Evolutionary conservation across 768 basidiomycete genomes (phyloP).

Genomic region (Tephrocybe sp.): DNA sequence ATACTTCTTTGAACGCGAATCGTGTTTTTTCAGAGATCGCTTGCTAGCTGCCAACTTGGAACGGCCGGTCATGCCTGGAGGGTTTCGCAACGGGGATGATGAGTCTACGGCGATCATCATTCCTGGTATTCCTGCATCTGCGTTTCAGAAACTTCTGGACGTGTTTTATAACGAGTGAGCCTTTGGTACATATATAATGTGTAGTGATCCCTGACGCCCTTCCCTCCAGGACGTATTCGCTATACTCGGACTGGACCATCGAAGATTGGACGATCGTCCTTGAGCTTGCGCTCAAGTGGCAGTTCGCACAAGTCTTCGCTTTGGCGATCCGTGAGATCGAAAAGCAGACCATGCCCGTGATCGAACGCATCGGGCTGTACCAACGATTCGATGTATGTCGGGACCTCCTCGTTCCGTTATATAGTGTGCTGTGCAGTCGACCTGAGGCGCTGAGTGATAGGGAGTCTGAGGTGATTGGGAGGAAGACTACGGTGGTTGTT

Average conservation of each 20-base stretch:
- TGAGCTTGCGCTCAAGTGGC: slow-evolving; percentile 52
- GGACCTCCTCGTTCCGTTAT: too few relatives aligned
- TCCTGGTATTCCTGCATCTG: slow-evolving; percentile 31
- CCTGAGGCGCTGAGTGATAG: too few relatives aligned
- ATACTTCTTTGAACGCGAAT: slow-evolving; percentile 60
- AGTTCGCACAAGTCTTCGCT: slow-evolving; percentile 33
- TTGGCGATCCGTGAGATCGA: slow-evolving; percentile 46
- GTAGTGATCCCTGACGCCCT: neutral
- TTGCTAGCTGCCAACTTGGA: too few relatives aligned
- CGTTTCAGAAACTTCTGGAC: slow-evolving; percentile 51
- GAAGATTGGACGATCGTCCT: slow-evolving; percentile 59
- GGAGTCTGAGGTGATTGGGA: too few relatives aligned
- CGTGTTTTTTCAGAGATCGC: slow-evolving; percentile 36
- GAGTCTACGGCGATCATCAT: slow-evolving; percentile 44
- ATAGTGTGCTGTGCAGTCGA: too few relatives aligned
- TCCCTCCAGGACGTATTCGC: slow-evolving; percentile 49
- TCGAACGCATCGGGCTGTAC: slow-evolving; percentile 43
- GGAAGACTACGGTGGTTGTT: too few relatives aligned
- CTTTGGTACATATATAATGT: slow-evolving; percentile 30
- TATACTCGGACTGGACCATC: slow-evolving; percentile 49
- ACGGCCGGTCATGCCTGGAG: slow-evolving; percentile 31
- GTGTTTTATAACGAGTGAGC: slow-evolving; percentile 61
- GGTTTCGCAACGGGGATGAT: slow-evolving; percentile 32
- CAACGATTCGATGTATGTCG: too few relatives aligned
- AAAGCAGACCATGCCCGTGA: slow-evolving; percentile 7